Evolutionary conservation across 441 rosid species (phyloP), one percentile per base, ranked within the genome.

Genomic region (Euphorbia schlechtendalii): DNA sequence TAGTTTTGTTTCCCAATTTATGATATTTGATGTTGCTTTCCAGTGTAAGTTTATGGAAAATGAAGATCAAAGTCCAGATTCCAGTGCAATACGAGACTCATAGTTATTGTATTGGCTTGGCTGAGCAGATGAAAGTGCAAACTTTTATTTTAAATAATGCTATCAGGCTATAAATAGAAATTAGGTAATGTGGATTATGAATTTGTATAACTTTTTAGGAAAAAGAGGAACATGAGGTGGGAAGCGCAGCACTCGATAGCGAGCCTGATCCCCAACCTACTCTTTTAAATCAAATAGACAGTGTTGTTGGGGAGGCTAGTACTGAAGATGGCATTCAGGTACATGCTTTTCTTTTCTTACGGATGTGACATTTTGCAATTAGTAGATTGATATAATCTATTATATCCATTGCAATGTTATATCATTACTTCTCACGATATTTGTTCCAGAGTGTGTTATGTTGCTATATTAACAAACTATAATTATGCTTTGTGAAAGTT

Each of bases 281-380:
- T 40, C 69, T 68, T 68, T 68, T 72, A 38, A 73, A 84, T 77
- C 74, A 81, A 71, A 64, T 75, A 18, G 67, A 52, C 13, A 67
- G 66, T 45, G 71, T 22, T 68, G 79, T 65, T 41, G 77, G 71
- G 59, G 87, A 81, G 46, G 73, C 65, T 68, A 76, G 71, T 55
- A 58, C 73, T 75, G 81, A 80, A 69, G 75, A 57, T 69, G 80
- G 71, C 63, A 61, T 67, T 75, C 82, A 80, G 96, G 96, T 92
- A 78, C 65, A 73, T 71, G 24, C 61, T 70, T 56, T 20, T 64
- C 10, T 20, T 66, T 63, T 48, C 30, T 30, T 65, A 59, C 24
- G 25, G 34, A 10, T 0, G 21, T 68, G 14, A 12, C 51, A 17
- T 51, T 34, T 59, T 54, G 22, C 8, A 41, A 13, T 38, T 2